A percentile compares a stretch with the other conserved stretches of the same genome.
phyloP scores from a whole-genome alignment of 805 yeast species.

The Wickerhamiella dianesei region DNA sequence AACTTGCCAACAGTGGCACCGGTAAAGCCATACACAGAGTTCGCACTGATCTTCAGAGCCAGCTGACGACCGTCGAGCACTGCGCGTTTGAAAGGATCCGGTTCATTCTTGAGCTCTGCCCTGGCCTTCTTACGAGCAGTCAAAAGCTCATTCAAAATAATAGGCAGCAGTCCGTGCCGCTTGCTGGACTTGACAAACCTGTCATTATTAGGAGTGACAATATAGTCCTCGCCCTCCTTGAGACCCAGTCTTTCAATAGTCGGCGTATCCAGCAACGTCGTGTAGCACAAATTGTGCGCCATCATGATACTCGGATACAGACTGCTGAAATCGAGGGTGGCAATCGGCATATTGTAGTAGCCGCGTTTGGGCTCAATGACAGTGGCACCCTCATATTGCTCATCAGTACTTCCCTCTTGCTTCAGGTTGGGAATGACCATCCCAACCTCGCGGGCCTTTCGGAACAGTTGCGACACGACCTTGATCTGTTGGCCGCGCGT shows the following conservation, averaged over 20 bases:
- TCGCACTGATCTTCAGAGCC: slow-evolving; percentile 92
- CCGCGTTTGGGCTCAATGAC: slow-evolving; percentile 96
- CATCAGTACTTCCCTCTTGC: slow-evolving; percentile 69
- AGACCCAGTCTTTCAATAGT: slow-evolving; percentile 54
- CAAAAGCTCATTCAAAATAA: slow-evolving; percentile 75
- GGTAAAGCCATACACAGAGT: slow-evolving; percentile 96
- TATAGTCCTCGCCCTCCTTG: slow-evolving; percentile 62
- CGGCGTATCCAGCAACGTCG: slow-evolving; percentile 62
- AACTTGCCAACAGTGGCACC: slow-evolving; percentile 97
- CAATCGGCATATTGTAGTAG: slow-evolving; percentile 91
- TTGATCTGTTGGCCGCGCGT: slow-evolving; percentile 96
- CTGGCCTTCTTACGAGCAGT: slow-evolving; percentile 90
- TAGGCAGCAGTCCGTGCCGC: slow-evolving; percentile 81
- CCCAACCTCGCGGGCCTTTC: slow-evolving; percentile 79
- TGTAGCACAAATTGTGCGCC: slow-evolving; percentile 96
- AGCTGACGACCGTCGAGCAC: slow-evolving; percentile 95
- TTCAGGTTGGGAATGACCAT: slow-evolving; percentile 84
- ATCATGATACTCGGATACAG: slow-evolving; percentile 97
- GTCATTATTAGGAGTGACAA: slow-evolving; percentile 83
- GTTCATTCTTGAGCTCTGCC: slow-evolving; percentile 77
- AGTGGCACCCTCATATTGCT: slow-evolving; percentile 95
- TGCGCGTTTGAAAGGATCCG: slow-evolving; percentile 84
- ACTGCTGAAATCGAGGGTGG: slow-evolving; percentile 94
- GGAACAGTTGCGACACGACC: slow-evolving; percentile 85
- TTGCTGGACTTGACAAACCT: slow-evolving; percentile 57